Evolutionary conservation across 306 rosid genomes (phyloP), one percentile per base, ranked within the genome.

Genomic region (Rosa lucieae): DNA sequence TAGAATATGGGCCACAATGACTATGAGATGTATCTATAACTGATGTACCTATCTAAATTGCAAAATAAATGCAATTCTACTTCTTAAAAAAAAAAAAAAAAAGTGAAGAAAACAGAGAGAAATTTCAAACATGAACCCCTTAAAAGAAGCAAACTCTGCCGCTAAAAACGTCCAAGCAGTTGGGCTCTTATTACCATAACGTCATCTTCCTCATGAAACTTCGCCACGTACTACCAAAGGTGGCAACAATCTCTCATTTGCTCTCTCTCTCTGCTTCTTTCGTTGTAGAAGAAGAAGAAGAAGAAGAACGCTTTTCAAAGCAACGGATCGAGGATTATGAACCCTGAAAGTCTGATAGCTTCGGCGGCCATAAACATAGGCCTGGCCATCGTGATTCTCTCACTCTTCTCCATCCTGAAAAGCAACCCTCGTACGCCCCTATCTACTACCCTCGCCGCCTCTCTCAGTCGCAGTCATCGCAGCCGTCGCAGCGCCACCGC

Each of bases 391-490:
- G 70, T 92, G 17, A 78, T 76, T 15, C 95, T 95, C 44, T 72
- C 97, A 2, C 91, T 95, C 48, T 95, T 92, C 84, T 89, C 99
- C 80, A 70, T 92, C 23, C 89, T 95, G 42, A 94, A 91, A 95
- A 92, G 14, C 97, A 90, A 59, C 95, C 92, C 10, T 84, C 93
- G 3, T 82, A 84, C 74, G 92, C 95, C 40, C 68, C 87, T 44
- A 84, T 95, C 0, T 95, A 91, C 90, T 91, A 87, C 76, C 90
- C 98, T 42, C 94, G 90, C 66, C 88, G 84, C 49, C 90, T 94
- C 80, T 84, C 89, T 4, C 43, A 83, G 40, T 37, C 81, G 39
- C 78, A 74, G 72, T 72, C 88, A 76, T 48, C 12, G 32, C 43
- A 2, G 85, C 76, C 29, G 15, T 59, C 39, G 4, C 70, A 5